Conservation (phyloP, 2,329 filamentous ascomycete species). For the Talaromyces funiculosus region DNA sequence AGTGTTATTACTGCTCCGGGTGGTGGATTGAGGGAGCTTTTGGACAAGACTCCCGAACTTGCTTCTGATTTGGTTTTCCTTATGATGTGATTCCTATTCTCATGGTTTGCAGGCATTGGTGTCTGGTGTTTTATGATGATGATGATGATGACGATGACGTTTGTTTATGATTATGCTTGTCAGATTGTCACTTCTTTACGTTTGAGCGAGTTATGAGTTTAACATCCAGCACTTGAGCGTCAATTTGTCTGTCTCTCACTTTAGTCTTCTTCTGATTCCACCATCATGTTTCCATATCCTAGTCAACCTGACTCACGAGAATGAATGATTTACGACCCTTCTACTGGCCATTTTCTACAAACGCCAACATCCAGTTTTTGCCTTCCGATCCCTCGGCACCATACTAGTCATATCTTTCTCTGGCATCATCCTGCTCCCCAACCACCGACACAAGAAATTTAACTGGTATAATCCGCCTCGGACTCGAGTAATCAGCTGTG, state of each 20-base stretch:
- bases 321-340: background rate
- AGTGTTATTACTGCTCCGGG: conserved; percentile 7
- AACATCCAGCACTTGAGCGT: background rate
- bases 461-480: conserved; percentile 72
- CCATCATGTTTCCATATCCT: background rate
- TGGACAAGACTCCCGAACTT: conserved; percentile 35
- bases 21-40: conserved; percentile 28
- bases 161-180: background rate
- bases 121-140: background rate
- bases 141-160: background rate
- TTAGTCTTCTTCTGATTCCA: background rate
- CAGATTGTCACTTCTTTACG: background rate
- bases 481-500: too few relatives aligned
- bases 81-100: conserved; percentile 22
- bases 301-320: background rate
- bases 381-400: conserved; percentile 18
- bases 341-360: background rate
- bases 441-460: conserved; percentile 65
- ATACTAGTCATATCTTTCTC: conserved; percentile 64
- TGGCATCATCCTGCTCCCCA: conserved; percentile 75
- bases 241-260: background rate
- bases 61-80: conserved; percentile 39
- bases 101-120: background rate
- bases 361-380: conserved; percentile 21
- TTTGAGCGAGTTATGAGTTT: background rate